Conservation (phyloP, 2,329 filamentous ascomycete genomes). For the Dactylellina haptotyla region DNA sequence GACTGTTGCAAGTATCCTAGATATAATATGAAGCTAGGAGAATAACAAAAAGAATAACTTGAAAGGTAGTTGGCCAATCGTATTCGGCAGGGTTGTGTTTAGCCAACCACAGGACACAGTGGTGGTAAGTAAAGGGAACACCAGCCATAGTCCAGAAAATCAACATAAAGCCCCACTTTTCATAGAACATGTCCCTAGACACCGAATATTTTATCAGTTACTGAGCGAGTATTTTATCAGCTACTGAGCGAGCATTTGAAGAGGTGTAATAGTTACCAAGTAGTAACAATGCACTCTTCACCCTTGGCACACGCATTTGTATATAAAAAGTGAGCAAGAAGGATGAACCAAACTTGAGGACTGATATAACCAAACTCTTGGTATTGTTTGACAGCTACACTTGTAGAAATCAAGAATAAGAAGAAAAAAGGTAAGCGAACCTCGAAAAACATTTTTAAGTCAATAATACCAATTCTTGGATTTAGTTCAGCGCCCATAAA, state of each 20-base stretch:
- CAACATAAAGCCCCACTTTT: slow-evolving; percentile 97
- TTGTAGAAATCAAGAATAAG: slow-evolving; percentile 79
- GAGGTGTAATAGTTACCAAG: too few species aligned
- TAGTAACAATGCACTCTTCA: slow-evolving; percentile 87
- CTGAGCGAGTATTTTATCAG: too few species aligned
- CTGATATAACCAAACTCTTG: slow-evolving; percentile 86
- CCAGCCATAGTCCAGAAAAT: slow-evolving; percentile 97
- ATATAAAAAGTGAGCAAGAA: slow-evolving; percentile 91
- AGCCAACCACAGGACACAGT: slow-evolving; percentile 89
- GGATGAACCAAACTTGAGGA: slow-evolving; percentile 81
- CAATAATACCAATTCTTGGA: slow-evolving; percentile 81
- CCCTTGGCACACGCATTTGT: slow-evolving; percentile 92
- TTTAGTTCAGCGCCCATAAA: slow-evolving; percentile 92
- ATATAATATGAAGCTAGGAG: slow-evolving; percentile 89
- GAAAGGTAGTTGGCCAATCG: slow-evolving; percentile 72
- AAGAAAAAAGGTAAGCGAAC: slow-evolving; percentile 94
- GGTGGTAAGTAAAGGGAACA: slow-evolving; percentile 90
- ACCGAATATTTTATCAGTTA: background rate
- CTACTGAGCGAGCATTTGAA: too few species aligned
- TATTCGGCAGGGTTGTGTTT: slow-evolving; percentile 83
- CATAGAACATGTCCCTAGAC: slow-evolving; percentile 94
- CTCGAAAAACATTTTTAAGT: slow-evolving; percentile 97
- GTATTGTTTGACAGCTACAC: slow-evolving; percentile 81
- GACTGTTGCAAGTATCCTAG: slow-evolving; percentile 90
- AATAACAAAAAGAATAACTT: slow-evolving; percentile 72